These are phyloP conservation scores for Tetraselmis chui DNA, from an alignment of 139 green algal genomes.

Conservation along the genomic window DNA sequence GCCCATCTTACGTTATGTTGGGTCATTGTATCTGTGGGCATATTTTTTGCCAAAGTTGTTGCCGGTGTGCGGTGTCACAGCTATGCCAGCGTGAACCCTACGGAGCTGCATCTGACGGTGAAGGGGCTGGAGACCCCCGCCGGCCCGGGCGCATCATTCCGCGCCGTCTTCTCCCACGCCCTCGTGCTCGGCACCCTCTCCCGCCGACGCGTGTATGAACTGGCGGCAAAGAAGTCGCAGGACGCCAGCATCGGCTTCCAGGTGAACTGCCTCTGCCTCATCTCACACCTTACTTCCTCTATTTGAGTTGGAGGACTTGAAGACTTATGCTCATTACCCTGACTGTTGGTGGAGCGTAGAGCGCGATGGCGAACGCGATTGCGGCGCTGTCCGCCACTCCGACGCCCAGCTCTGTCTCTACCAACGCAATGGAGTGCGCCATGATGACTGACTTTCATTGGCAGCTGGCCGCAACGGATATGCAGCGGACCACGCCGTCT, in stretches of 20 bases:
- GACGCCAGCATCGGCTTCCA: background rate
- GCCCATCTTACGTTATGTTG: too few relatives aligned
- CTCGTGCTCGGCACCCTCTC: conserved; percentile 45
- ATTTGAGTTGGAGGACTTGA: too few relatives aligned
- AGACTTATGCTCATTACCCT: too few relatives aligned
- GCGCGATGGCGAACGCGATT: conserved; percentile 10
- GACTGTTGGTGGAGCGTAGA: conserved; percentile 6
- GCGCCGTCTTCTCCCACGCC: conserved; percentile 43
- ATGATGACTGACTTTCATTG: conserved; percentile 63
- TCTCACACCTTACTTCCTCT: too few relatives aligned
- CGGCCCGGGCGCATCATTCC: conserved; percentile 42
- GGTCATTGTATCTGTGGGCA: too few relatives aligned
- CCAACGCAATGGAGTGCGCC: conserved; percentile 32
- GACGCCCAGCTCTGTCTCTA: conserved; percentile 13
- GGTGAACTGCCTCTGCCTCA: background rate
- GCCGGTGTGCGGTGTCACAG: too few relatives aligned
- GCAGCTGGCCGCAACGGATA: conserved; percentile 27
- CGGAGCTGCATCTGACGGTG: conserved; percentile 2
- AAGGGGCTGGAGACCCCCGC: conserved; percentile 22
- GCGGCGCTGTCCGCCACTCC: background rate
- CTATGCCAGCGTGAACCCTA: background rate
- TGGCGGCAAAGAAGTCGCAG: background rate
- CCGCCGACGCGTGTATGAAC: conserved; percentile 29
- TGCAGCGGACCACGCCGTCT: background rate
- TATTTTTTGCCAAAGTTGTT: too few relatives aligned